Conservation (phyloP, 1,284 basidiomycete genomes). For the Apiotrichum akiyoshidainum region DNA sequence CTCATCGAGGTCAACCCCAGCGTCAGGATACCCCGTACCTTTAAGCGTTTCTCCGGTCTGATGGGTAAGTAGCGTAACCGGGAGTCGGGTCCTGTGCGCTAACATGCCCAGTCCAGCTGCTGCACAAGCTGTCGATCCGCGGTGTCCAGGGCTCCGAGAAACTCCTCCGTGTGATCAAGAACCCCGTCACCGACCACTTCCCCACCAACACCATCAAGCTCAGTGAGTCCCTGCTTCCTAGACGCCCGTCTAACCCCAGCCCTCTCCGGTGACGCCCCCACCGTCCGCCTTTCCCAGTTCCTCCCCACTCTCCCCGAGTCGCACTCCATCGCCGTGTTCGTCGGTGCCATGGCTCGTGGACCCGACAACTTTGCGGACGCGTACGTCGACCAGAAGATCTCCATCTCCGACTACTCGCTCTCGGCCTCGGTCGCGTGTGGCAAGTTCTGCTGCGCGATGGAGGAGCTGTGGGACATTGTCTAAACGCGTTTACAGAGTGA, state of each 20-base stretch:
- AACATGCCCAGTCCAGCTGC: slow-evolving; percentile 73
- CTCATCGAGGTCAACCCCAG: slow-evolving; percentile 98
- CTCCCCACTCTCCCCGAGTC: slow-evolving; percentile 76
- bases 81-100: not conserved
- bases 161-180: slow-evolving; percentile 96
- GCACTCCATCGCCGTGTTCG: slow-evolving; percentile 89
- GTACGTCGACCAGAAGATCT: slow-evolving; percentile 95
- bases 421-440: slow-evolving; percentile 96
- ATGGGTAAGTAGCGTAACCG: slow-evolving; percentile 70
- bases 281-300: slow-evolving; percentile 76
- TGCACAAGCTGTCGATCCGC: slow-evolving; percentile 92
- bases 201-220: slow-evolving; percentile 95
- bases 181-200: slow-evolving; percentile 92
- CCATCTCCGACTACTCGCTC: slow-evolving; percentile 89
- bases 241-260: slow-evolving; percentile 55
- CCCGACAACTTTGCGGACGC: slow-evolving; percentile 93
- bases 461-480: slow-evolving; percentile 63
- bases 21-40: slow-evolving; percentile 94
- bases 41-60: slow-evolving; percentile 96
- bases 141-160: slow-evolving; percentile 96
- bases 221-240: slow-evolving; percentile 58
- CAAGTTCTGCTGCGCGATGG: slow-evolving; percentile 67
- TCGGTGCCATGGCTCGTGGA: slow-evolving; percentile 95
- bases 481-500: slow-evolving; percentile 32
- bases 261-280: slow-evolving; percentile 85